These are phyloP conservation scores for Leptographium radiaticola DNA, from an alignment of 2,329 filamentous ascomycete species.

Conservation along the genomic window DNA sequence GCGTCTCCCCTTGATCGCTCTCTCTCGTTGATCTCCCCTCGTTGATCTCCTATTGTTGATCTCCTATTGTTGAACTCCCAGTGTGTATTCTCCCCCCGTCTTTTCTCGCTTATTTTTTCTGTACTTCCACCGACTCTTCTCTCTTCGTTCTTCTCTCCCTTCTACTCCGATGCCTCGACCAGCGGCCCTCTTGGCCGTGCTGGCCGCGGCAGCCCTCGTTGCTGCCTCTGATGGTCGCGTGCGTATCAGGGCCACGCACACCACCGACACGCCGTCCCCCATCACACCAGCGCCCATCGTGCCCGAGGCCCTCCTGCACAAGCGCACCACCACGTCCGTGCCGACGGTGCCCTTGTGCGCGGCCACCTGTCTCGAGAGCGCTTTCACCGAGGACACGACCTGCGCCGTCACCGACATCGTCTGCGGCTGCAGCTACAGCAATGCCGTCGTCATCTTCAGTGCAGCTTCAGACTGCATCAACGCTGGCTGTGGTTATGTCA, in stretches of 20 bases:
- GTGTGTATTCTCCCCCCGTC: background rate
- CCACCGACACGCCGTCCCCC: background rate
- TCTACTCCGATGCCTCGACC: background rate
- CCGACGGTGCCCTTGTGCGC: slow-evolving; percentile 4
- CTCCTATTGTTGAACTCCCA: too few relatives aligned
- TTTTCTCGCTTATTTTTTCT: background rate
- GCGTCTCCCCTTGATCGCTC: too few relatives aligned
- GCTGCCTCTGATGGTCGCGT: background rate
- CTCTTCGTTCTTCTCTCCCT: background rate
- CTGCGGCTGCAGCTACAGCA: slow-evolving; percentile 7
- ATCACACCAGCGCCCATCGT: background rate
- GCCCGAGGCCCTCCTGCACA: background rate
- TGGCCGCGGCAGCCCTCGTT: background rate
- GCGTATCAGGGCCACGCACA: background rate
- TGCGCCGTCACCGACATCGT: slow-evolving; percentile 4
- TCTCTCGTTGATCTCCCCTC: background rate
- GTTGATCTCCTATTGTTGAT: background rate
- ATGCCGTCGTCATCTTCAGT: slow-evolving; percentile 1
- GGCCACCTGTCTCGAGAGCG: slow-evolving; percentile 3
- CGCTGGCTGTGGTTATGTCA: slow-evolving; percentile 4
- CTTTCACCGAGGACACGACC: slow-evolving; percentile 7
- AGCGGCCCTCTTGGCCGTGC: too few relatives aligned
- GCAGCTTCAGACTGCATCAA: slow-evolving; percentile 4
- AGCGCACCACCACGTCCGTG: background rate
- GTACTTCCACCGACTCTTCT: background rate